These are phyloP conservation scores for Daldinia childiae DNA, from an alignment of 495 filamentous ascomycete species.

Conservation along the genomic window DNA sequence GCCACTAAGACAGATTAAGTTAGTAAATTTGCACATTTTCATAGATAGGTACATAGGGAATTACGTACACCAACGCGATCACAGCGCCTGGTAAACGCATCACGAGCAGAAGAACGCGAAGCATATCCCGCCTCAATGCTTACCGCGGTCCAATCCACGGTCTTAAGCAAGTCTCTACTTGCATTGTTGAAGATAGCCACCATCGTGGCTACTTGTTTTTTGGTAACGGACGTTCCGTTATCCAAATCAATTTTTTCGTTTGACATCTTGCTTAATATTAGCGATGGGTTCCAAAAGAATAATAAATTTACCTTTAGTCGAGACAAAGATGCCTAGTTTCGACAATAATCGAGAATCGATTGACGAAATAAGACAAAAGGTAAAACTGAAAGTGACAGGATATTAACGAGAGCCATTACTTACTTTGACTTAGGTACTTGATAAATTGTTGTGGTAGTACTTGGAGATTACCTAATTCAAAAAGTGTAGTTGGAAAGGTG, in stretches of 20 bases:
- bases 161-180: neutral
- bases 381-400: neutral
- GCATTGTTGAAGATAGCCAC: neutral
- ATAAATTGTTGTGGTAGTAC: too few species aligned
- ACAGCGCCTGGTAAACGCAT: neutral
- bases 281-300: neutral
- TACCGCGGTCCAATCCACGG: neutral
- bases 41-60: neutral
- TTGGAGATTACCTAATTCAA: too few species aligned
- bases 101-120: fast-evolving
- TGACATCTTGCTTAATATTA: neutral
- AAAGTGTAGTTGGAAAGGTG: too few species aligned
- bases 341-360: neutral
- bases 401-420: neutral
- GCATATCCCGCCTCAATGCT: neutral
- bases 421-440: neutral
- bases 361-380: neutral
- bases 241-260: too few species aligned
- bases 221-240: too few species aligned
- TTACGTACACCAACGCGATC: neutral
- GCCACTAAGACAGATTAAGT: neutral
- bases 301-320: too few species aligned
- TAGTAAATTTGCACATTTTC: neutral
- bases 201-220: too few species aligned
- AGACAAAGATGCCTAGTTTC: neutral